Evolutionary conservation across 2,329 filamentous ascomycete genomes (phyloP).

Genomic region (Colletotrichum tabaci): DNA sequence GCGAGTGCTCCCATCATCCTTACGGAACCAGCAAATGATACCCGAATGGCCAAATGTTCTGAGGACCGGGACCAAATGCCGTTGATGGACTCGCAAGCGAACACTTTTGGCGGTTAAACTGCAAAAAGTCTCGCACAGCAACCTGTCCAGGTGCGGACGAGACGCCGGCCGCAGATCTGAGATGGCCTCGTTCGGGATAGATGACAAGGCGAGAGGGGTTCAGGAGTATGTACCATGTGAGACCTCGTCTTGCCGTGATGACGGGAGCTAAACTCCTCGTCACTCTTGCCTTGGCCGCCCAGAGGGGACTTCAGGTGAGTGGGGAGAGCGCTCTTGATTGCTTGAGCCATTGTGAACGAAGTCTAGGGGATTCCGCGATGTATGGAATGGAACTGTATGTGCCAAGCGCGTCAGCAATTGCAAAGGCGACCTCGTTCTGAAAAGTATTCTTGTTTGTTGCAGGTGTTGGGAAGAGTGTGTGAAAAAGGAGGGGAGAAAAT

Average conservation of each 20-base stretch:
- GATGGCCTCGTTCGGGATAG: not conserved
- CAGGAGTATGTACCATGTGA: conserved; percentile 79
- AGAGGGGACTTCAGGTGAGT: conserved; percentile 80
- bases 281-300: conserved; percentile 56
- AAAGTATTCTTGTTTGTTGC: not conserved
- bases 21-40: not conserved
- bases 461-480: conserved; percentile 12
- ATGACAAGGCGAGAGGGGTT: conserved; percentile 10
- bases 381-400: conserved; percentile 16
- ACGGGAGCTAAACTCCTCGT: conserved; percentile 71
- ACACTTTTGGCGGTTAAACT: not conserved
- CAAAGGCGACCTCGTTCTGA: not conserved
- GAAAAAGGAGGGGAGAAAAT: conserved; percentile 17
- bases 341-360: conserved; percentile 74
- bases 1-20: not conserved
- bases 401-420: conserved; percentile 14
- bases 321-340: conserved; percentile 82
- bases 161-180: not conserved
- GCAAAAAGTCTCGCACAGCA: not conserved
- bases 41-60: not conserved
- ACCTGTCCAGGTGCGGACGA: conserved; percentile 1
- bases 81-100: not conserved
- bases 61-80: not conserved
- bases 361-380: conserved; percentile 26
- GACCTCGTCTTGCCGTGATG: conserved; percentile 90